phyloP scores from a whole-genome alignment of 305 asterid species.

The Solanum hybrid region DNA sequence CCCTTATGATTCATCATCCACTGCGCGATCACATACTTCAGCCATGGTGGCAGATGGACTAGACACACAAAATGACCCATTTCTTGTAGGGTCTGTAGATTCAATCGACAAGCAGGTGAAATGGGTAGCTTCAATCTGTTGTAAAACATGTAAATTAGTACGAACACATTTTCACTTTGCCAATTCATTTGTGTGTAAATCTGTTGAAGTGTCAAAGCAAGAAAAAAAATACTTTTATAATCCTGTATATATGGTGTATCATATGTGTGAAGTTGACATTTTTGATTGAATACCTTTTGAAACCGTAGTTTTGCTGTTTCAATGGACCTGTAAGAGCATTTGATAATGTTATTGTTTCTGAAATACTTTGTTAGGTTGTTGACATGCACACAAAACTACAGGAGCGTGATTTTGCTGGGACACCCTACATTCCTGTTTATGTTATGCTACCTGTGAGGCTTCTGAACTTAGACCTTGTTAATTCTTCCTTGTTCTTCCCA shows the following conservation, averaged over 20 bases:
- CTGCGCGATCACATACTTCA: conserved; percentile 58
- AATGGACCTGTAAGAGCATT: neutral
- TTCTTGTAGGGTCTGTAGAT: conserved; percentile 66
- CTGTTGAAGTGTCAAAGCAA: neutral
- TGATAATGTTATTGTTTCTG: neutral
- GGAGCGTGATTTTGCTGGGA: conserved; percentile 71
- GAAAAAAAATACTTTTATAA: neutral
- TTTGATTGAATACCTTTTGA: neutral
- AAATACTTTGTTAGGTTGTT: conserved; percentile 41
- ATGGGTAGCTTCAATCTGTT: conserved; percentile 4
- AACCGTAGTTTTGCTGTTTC: neutral
- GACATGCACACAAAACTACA: conserved; percentile 54
- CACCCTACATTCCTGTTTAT: conserved; percentile 71
- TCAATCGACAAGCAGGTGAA: conserved; percentile 63
- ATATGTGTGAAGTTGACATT: neutral
- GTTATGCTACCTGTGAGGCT: conserved; percentile 85
- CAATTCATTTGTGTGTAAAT: neutral
- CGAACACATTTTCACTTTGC: neutral
- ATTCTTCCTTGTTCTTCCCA: neutral
- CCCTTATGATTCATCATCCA: conserved; percentile 63
- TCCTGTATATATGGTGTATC: neutral
- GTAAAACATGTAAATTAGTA: neutral
- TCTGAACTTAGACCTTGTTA: conserved; percentile 1
- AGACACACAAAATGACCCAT: conserved; percentile 65
- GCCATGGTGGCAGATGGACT: conserved; percentile 64